Evolutionary conservation across 2,329 filamentous ascomycete genomes (phyloP).

Genomic region (Reticulascus tulasneorum): DNA sequence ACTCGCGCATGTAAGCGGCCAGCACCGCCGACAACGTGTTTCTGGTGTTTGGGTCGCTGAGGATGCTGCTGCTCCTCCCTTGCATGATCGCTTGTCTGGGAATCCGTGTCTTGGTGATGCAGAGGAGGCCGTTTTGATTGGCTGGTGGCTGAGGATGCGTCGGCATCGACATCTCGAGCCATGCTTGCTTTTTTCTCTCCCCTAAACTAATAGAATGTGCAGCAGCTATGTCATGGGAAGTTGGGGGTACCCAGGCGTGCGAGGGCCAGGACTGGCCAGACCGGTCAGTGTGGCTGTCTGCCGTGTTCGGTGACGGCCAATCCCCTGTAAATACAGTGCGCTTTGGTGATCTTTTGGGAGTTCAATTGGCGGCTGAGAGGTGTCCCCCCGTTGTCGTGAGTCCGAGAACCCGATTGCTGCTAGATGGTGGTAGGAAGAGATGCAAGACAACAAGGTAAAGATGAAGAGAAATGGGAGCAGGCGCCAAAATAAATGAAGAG

Average conservation of each 20-base stretch:
- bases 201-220: neutral
- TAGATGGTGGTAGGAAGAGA: too few relatives aligned
- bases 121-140: conserved; percentile 52
- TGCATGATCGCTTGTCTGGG: conserved; percentile 28
- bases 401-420: too few relatives aligned
- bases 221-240: conserved; percentile 1
- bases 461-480: too few relatives aligned
- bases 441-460: too few relatives aligned
- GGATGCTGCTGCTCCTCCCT: conserved; percentile 22
- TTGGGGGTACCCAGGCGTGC: conserved; percentile 3
- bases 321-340: too few relatives aligned
- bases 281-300: too few relatives aligned
- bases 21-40: conserved; percentile 40
- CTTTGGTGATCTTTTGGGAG: too few relatives aligned
- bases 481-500: too few relatives aligned
- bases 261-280: conserved; percentile 21
- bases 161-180: conserved; percentile 42
- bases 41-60: conserved; percentile 23
- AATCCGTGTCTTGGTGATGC: conserved; percentile 31
- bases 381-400: too few relatives aligned
- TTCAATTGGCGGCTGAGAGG: too few relatives aligned
- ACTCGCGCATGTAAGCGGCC: conserved; percentile 48
- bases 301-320: too few relatives aligned
- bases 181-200: conserved; percentile 22
- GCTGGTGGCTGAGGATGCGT: conserved; percentile 43